phyloP scores from a whole-genome alignment of 2,329 filamentous ascomycete species.

The Aspergillus costaricaensis region DNA sequence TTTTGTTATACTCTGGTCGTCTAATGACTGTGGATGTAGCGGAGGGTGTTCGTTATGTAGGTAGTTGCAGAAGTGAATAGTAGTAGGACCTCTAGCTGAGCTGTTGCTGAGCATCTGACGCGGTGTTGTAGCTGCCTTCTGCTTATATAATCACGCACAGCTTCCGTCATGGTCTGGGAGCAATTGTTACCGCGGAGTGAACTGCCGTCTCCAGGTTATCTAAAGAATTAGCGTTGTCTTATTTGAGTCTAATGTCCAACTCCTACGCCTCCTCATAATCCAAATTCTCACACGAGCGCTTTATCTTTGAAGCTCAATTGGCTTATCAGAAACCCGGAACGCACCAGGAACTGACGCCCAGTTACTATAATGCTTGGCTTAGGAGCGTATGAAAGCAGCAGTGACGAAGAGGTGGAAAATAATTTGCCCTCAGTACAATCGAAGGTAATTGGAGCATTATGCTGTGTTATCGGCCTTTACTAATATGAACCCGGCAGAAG shows the following conservation, averaged over 20 bases:
- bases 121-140: slow-evolving; percentile 41
- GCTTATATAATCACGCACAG: slow-evolving; percentile 36
- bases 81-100: slow-evolving; percentile 10
- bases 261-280: not conserved
- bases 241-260: no score
- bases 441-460: slow-evolving; percentile 26
- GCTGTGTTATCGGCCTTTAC: not conserved
- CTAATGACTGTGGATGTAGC: not conserved
- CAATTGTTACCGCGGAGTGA: not conserved
- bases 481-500: slow-evolving; percentile 17
- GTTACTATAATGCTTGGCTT: slow-evolving; percentile 44
- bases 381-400: slow-evolving; percentile 48
- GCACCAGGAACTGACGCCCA: not conserved
- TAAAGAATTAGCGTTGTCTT: not conserved
- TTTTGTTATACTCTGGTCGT: no score
- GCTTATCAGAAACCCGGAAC: not conserved
- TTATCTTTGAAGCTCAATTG: not conserved
- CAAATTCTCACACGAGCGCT: not conserved
- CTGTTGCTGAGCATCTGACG: slow-evolving; percentile 31
- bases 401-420: slow-evolving; percentile 43
- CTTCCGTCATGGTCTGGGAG: slow-evolving; percentile 1
- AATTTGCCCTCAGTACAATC: slow-evolving; percentile 13
- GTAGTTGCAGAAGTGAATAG: slow-evolving; percentile 4
- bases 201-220: not conserved
- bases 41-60: not conserved